Percentiles rank a stretch among this genome's conserved stretches.
Evolutionary conservation across 2,329 filamentous ascomycete genomes (phyloP).

Genomic region (Sarocladiaceae sp.): DNA sequence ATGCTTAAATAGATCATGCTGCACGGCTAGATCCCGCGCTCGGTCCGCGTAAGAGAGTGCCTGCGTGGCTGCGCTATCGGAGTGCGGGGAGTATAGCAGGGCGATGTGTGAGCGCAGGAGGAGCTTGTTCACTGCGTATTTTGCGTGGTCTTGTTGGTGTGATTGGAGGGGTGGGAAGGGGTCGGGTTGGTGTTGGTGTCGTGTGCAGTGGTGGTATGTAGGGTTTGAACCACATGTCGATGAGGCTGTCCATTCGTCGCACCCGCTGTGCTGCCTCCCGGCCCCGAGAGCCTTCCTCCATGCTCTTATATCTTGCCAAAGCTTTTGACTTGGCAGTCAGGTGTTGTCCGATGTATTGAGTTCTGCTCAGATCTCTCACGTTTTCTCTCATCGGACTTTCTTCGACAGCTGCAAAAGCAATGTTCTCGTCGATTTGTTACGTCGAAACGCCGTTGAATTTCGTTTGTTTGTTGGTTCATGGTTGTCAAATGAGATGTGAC

Average conservation of each 20-base stretch:
- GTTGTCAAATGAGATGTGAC: not conserved
- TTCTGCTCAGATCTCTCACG: no score
- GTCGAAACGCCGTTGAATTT: not conserved
- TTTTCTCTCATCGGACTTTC: no score
- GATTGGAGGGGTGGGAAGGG: not conserved
- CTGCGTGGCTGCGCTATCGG: not conserved
- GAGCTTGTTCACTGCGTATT: not conserved
- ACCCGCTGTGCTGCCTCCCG: not conserved
- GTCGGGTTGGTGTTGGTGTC: not conserved
- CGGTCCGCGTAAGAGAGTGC: conserved; percentile 4
- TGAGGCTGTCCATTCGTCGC: not conserved
- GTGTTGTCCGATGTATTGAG: no score
- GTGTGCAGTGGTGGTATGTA: not conserved
- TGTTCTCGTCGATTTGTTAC: no score
- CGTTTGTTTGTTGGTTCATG: not conserved
- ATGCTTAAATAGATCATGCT: not conserved
- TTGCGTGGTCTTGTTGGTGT: not conserved
- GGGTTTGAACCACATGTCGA: not conserved
- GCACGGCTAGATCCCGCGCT: not conserved
- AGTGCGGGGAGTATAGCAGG: not conserved
- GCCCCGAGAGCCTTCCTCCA: not conserved
- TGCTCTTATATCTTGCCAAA: not conserved
- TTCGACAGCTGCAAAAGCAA: no score
- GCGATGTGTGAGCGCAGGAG: not conserved
- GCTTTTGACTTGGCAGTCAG: no score